Evolutionary conservation across 2,329 filamentous ascomycete genomes (phyloP).

Genomic region (Lecanoromycetidae sp.): DNA sequence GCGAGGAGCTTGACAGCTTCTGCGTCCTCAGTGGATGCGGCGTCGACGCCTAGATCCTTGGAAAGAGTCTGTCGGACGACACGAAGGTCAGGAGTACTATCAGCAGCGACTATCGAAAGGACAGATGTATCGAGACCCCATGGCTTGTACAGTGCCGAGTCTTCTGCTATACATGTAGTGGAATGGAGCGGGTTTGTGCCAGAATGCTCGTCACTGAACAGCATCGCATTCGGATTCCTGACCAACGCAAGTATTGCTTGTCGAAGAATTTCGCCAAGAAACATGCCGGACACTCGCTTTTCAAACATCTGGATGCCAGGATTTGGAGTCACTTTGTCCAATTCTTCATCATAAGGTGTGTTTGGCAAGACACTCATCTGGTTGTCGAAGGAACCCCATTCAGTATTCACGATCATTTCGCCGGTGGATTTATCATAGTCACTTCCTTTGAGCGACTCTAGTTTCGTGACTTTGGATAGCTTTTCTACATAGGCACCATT

Average conservation of each 20-base stretch:
- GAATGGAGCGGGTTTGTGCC: conserved; percentile 54
- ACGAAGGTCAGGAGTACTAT: conserved; percentile 59
- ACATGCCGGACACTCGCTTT: conserved; percentile 97
- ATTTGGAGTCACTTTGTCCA: conserved; percentile 75
- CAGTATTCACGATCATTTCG: conserved; percentile 94
- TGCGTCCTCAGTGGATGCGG: conserved; percentile 70
- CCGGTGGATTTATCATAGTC: conserved; percentile 70
- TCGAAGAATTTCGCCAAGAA: conserved; percentile 85
- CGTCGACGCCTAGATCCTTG: conserved; percentile 61
- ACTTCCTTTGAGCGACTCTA: conserved; percentile 40
- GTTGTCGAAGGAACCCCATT: conserved; percentile 98
- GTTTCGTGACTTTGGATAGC: conserved; percentile 70
- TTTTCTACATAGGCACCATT: conserved; percentile 98
- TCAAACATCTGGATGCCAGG: conserved; percentile 98
- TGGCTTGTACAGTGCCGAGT: conserved; percentile 58
- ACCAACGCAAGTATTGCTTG: conserved; percentile 62
- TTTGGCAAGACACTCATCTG: conserved; percentile 74
- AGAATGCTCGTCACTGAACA: conserved; percentile 68
- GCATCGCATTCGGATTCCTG: conserved; percentile 50
- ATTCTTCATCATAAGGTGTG: conserved; percentile 65
- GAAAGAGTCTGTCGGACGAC: conserved; percentile 68
- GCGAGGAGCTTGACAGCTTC: conserved; percentile 76
- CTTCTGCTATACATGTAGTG: conserved; percentile 54
- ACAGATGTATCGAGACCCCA: conserved; percentile 91
- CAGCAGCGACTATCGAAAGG: conserved; percentile 74